Conservation (phyloP, 768 basidiomycete genomes). For the Grammothele lineata region DNA sequence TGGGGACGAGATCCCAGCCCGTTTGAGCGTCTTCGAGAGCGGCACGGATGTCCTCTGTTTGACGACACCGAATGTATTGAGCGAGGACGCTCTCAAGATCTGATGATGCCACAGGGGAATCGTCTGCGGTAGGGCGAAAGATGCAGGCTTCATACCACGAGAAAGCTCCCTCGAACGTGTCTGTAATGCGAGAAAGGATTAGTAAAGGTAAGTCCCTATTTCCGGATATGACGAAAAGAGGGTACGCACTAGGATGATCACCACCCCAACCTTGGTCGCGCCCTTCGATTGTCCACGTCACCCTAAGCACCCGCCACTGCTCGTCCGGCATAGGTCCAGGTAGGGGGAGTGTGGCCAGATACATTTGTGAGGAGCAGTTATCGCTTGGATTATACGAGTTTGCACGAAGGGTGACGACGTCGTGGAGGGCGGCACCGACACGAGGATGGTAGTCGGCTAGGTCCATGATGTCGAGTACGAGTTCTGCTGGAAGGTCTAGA, state of each 20-base stretch:
- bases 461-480: slow-evolving; percentile 5
- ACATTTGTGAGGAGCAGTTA: slow-evolving; percentile 1
- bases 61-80: background rate
- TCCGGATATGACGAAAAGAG: background rate
- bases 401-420: background rate
- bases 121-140: background rate
- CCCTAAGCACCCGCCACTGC: background rate
- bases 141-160: slow-evolving; percentile 9
- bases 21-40: background rate
- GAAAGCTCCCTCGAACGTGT: slow-evolving; percentile 1
- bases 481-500: slow-evolving; percentile 7
- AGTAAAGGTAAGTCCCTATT: background rate
- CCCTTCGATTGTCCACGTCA: slow-evolving; percentile 3
- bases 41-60: background rate
- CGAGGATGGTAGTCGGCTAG: slow-evolving; percentile 3
- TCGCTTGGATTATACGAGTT: background rate
- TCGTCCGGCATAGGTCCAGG: background rate
- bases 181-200: background rate
- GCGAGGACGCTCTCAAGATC: background rate
- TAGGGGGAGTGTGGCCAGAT: background rate
- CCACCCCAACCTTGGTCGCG: slow-evolving; percentile 12
- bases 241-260: background rate
- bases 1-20: background rate
- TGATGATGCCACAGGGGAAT: background rate
- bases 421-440: background rate